Evolutionary conservation across 768 basidiomycete species (phyloP).

Genomic region (Auricularia sp.): DNA sequence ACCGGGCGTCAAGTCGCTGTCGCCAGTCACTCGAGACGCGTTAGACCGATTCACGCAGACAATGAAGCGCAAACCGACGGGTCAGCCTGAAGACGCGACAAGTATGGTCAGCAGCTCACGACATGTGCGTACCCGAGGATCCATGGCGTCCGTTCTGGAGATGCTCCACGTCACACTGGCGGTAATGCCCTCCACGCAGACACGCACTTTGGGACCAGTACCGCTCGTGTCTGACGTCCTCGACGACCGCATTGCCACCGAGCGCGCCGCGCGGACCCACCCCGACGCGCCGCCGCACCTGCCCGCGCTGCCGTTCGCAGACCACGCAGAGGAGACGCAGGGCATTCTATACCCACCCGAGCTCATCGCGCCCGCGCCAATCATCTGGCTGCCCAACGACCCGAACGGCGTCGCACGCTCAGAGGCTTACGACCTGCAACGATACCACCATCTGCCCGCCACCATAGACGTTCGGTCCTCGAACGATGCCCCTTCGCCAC

Average conservation of each 20-base stretch:
- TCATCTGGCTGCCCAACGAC: constrained; percentile 82
- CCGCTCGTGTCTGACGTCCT: constrained; percentile 68
- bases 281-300: constrained; percentile 61
- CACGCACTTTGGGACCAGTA: constrained; percentile 40
- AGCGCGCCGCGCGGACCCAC: constrained; percentile 66
- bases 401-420: constrained; percentile 60
- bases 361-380: constrained; percentile 64
- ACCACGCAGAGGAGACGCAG: constrained; percentile 69
- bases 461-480: constrained; percentile 56
- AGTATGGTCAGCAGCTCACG: constrained; percentile 34
- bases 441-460: constrained; percentile 60
- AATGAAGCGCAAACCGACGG: constrained; percentile 18
- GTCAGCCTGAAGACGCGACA: constrained; percentile 34
- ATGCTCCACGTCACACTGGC: constrained; percentile 77
- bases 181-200: constrained; percentile 52
- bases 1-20: constrained; percentile 41
- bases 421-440: constrained; percentile 67
- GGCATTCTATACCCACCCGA: constrained; percentile 77
- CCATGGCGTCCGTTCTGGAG: constrained; percentile 72
- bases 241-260: constrained; percentile 73
- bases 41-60: constrained; percentile 39
- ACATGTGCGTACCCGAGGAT: constrained; percentile 40
- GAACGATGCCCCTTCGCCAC: constrained; percentile 35
- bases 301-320: constrained; percentile 57
- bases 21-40: constrained; percentile 47